A percentile compares a stretch with the other conserved stretches of the same genome.
Conservation (phyloP, 2,329 filamentous ascomycete genomes). For the Keithomyces neogunnii region DNA sequence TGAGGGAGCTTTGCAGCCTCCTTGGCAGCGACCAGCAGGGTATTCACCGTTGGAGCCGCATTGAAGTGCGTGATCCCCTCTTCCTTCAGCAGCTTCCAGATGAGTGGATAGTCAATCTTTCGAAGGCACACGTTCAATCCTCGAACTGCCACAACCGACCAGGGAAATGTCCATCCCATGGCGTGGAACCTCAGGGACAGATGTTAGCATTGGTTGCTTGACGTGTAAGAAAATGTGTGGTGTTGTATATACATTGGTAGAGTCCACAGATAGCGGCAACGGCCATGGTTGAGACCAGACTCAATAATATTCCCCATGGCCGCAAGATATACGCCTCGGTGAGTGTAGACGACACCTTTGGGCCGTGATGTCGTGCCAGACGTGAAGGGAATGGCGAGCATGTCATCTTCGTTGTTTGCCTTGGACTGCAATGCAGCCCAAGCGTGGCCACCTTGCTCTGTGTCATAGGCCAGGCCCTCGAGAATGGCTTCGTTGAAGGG, state of each 20-base stretch:
- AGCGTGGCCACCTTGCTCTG: slow-evolving; percentile 53
- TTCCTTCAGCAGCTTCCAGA: slow-evolving; percentile 81
- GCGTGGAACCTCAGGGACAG: slow-evolving; percentile 47
- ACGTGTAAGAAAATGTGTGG: not conserved
- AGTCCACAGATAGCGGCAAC: slow-evolving; percentile 84
- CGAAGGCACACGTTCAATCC: slow-evolving; percentile 93
- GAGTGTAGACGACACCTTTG: slow-evolving; percentile 89
- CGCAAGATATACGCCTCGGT: slow-evolving; percentile 80
- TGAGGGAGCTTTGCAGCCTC: slow-evolving; percentile 63
- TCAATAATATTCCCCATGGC: slow-evolving; percentile 81
- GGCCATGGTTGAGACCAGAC: slow-evolving; percentile 67
- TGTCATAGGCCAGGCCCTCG: slow-evolving; percentile 70
- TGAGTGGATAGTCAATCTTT: slow-evolving; percentile 89
- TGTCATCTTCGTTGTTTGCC: slow-evolving; percentile 65
- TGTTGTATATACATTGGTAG: slow-evolving; percentile 63
- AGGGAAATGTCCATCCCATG: slow-evolving; percentile 79
- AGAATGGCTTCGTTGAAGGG: slow-evolving; percentile 77
- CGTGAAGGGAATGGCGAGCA: slow-evolving; percentile 86
- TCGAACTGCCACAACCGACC: slow-evolving; percentile 84
- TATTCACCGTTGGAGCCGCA: slow-evolving; percentile 94
- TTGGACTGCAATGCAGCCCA: slow-evolving; percentile 72
- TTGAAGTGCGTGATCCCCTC: slow-evolving; percentile 92
- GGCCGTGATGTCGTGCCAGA: slow-evolving; percentile 86
- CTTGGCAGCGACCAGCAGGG: slow-evolving; percentile 71
- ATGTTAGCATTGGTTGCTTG: not conserved